Evolutionary conservation across 2,329 filamentous ascomycete genomes (phyloP), one percentile per base, ranked within the genome.

Genomic region (Phaeoacremonium minimum): DNA sequence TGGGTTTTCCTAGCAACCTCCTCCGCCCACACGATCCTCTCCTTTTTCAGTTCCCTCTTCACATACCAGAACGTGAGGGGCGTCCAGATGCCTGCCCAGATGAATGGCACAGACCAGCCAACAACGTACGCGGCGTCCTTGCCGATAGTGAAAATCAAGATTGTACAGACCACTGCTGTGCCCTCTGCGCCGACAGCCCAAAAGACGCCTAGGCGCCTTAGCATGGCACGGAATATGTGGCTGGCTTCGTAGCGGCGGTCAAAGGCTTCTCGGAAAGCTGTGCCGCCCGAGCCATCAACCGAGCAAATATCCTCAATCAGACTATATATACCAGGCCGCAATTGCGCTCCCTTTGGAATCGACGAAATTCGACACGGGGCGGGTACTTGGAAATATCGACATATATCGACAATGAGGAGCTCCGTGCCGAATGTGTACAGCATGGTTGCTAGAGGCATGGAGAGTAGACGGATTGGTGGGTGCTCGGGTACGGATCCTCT

Each of bases 291-390:
- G 15, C 77, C 80, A 49, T 85, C 82, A 28, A 85, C 81, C 5
- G 77, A 79, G 12, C 83, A 71, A 16, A 83, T 69, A 47, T 85
- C 81, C 56, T 85, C 81, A 17, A 84, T 74, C 18, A 85, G 67
- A 33, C 80, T 81, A 46, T 82, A 80, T 2, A 75, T 67, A 3
- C 76, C 71, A 1, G 81, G 81, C 4, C 73, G 68, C 39, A 83
- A 73, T 52, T 64, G 60, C 13, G 67, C 68, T 14, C 79, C 79
- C 49, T 78, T 80, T 1, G 68, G 68, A 0, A 77, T 76, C 3
- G 80, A 83, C 36, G 77, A 82, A 43, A 84, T 77, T 31, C 77
- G 73, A 49, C 78, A 81, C 1, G 77, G 78, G 0, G 78, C 72
- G 13, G 55, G 58, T 51, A 54, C 47, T 14, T 49, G 41, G 16